These are phyloP conservation scores for Cystobasidium tubakii DNA, from an alignment of 768 basidiomycete species.

Conservation along the genomic window DNA sequence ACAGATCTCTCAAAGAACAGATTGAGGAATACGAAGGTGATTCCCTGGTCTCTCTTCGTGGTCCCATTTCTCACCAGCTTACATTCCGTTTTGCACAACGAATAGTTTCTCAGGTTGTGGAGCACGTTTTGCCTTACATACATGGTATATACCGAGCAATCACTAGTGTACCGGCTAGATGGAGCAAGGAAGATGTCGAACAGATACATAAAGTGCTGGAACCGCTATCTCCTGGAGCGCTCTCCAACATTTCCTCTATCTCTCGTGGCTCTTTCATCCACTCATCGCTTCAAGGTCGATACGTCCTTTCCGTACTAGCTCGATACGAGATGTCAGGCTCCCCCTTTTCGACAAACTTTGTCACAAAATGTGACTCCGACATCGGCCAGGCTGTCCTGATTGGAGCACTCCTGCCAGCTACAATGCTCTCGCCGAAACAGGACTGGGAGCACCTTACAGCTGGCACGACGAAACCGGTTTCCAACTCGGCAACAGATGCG, in stretches of 20 bases:
- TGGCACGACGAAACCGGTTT: neutral
- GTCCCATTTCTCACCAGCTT: conserved; percentile 45
- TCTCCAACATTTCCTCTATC: conserved; percentile 68
- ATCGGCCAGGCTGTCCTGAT: conserved; percentile 59
- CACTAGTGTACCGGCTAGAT: conserved; percentile 68
- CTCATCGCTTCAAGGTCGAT: conserved; percentile 16
- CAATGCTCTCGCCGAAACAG: conserved; percentile 46
- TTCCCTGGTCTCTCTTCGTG: conserved; percentile 51
- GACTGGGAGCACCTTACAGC: conserved; percentile 6
- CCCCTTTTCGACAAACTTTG: conserved; percentile 74
- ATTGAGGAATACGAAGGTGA: conserved; percentile 58
- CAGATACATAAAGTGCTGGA: conserved; percentile 55
- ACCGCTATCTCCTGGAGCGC: conserved; percentile 62
- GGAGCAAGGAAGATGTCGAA: conserved; percentile 64
- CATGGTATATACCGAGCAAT: conserved; percentile 83
- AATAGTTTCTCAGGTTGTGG: conserved; percentile 2
- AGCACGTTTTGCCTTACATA: conserved; percentile 67
- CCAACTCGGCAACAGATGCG: neutral
- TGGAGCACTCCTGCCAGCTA: conserved; percentile 19
- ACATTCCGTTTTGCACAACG: neutral
- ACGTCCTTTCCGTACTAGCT: conserved; percentile 50
- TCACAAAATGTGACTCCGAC: conserved; percentile 78
- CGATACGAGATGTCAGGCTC: conserved; percentile 70
- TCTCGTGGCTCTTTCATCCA: conserved; percentile 49
- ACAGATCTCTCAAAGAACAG: conserved; percentile 59